Base-by-base conservation (phyloP, 345 rosid genomes). In the Eutrema heterophyllum region DNA sequence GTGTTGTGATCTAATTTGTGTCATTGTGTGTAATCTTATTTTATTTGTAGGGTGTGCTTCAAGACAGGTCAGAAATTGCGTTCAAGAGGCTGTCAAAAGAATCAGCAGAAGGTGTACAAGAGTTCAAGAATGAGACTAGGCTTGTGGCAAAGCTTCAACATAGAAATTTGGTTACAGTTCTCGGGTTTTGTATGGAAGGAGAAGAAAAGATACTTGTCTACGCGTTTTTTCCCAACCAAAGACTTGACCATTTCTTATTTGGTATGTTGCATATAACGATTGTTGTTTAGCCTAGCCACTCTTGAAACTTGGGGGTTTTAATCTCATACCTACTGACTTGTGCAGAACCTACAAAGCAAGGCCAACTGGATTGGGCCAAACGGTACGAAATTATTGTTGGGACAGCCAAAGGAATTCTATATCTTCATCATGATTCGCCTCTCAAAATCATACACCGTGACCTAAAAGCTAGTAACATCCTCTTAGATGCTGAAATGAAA, bases 381-480 rank as follows among this genome's bases (percentile, higher is more conserved):
- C 64, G 89, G 15, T 75, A 64, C 41, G 32, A 77, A 5, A 81
- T 84, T 5, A 77, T 84, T 13, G 29, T 46, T 6, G 87, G 87
- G 46, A 75, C 77, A 32, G 87, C 89, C 4, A 68, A 66, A 30
- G 87, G 87, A 16, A 57, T 84, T 24, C 35, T 77, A 0, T 76
- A 77, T 73, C 81, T 80, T 62, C 81, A 79, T 2, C 67, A 74
- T 4, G 80, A 80, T 33, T 84, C 85, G 1, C 80, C 83, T 27
- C 81, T 84, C 12, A 82, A 45, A 81, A 82, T 89, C 18, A 82
- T 89, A 14, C 95, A 85, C 4, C 84, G 89, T 51, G 89, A 89
- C 44, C 77, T 89, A 3, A 89, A 87, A 71, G 68, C 85, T 9
- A 84, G 89, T 68, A 86, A 89, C 44, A 71, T 87, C 57, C 67